A percentile compares a stretch with the other conserved stretches of the same genome.
These are phyloP conservation scores for Agastache rugosa DNA, from an alignment of 257 asterid genomes.

Conservation along the genomic window DNA sequence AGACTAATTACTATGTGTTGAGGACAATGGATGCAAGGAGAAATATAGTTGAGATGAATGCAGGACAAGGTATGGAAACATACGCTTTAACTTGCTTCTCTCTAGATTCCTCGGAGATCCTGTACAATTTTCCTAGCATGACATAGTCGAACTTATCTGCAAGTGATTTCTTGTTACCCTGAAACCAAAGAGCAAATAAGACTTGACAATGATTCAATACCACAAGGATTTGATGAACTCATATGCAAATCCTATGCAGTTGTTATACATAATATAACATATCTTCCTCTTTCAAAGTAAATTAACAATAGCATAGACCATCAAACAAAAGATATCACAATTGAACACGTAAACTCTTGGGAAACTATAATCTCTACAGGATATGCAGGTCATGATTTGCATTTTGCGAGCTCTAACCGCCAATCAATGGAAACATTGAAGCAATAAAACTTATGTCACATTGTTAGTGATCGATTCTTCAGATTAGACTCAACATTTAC, in stretches of 20 bases:
- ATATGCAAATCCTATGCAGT: background rate
- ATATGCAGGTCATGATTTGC: too few relatives aligned
- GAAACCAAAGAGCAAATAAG: slow-evolving; percentile 9
- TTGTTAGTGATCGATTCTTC: background rate
- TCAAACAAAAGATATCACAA: too few relatives aligned
- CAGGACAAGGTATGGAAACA: slow-evolving; percentile 35
- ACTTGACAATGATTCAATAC: slow-evolving; percentile 15
- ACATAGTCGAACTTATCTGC: slow-evolving; percentile 93
- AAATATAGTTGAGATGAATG: background rate
- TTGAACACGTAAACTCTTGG: too few relatives aligned
- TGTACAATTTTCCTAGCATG: slow-evolving; percentile 92
- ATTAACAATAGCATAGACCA: too few relatives aligned
- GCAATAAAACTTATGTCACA: background rate
- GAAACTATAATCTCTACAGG: too few relatives aligned
- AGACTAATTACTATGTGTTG: background rate
- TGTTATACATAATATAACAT: background rate
- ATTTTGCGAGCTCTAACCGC: too few relatives aligned
- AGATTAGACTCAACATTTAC: background rate
- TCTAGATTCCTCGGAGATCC: slow-evolving; percentile 71
- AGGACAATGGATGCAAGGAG: too few relatives aligned
- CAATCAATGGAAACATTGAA: too few relatives aligned
- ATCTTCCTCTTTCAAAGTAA: too few relatives aligned
- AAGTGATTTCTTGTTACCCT: slow-evolving; percentile 62
- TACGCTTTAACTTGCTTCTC: slow-evolving; percentile 78
- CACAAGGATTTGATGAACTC: background rate